These are phyloP conservation scores for Epichloe hybrida DNA, from an alignment of 2,329 filamentous ascomycete genomes.

Conservation along the genomic window DNA sequence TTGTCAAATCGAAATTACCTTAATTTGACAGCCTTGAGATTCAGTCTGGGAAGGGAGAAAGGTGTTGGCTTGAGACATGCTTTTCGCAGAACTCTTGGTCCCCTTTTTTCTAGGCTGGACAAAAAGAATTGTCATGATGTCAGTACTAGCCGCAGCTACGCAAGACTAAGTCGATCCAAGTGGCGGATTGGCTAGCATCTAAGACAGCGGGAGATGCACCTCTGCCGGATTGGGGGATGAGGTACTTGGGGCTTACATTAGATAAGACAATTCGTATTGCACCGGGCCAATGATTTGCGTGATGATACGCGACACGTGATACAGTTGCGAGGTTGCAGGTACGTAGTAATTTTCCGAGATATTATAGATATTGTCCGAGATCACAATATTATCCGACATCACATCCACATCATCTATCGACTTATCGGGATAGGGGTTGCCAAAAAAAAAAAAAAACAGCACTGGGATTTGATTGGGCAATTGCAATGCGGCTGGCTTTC, in stretches of 20 bases:
- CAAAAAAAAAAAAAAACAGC: no score
- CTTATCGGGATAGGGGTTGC: no score
- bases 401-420: no score
- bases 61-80: background rate
- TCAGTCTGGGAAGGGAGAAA: no score
- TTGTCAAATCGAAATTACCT: background rate
- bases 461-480: background rate
- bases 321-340: no score
- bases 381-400: no score
- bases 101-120: background rate
- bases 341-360: no score
- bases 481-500: background rate
- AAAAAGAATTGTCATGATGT: constrained; percentile 6
- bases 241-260: background rate
- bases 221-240: background rate
- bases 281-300: no score
- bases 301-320: no score
- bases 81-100: background rate
- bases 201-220: constrained; percentile 1
- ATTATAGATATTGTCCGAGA: no score
- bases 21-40: background rate
- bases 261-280: no score
- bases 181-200: background rate
- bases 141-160: background rate
- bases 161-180: background rate